Conservation (phyloP, 345 rosid genomes). For the Adansonia digitata region DNA sequence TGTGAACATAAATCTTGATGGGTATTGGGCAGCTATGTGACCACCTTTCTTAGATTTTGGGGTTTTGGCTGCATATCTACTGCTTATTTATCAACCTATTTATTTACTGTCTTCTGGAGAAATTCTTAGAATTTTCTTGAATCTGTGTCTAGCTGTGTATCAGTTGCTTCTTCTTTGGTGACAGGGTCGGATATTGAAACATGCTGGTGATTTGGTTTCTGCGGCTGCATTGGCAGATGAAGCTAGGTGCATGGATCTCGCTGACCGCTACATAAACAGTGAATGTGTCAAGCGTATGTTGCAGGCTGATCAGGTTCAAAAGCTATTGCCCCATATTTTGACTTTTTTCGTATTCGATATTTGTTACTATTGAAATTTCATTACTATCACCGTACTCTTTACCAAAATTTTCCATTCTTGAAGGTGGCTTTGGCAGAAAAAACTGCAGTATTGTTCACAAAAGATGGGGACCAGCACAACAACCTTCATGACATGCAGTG, state of each 20-base stretch:
- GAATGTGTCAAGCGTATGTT: constrained; percentile 98
- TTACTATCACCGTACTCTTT: background rate
- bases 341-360: background rate
- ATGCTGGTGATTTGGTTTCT: constrained; percentile 86
- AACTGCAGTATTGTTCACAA: constrained; percentile 88
- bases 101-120: background rate
- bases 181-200: constrained; percentile 97
- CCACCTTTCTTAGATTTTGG: constrained; percentile 1
- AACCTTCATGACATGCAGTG: constrained; percentile 99
- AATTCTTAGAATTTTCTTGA: constrained; percentile 1
- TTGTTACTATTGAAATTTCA: background rate
- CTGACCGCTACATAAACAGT: constrained; percentile 92
- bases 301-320: constrained; percentile 92
- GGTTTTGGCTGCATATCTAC: background rate
- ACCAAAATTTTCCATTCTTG: constrained; percentile 3
- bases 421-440: constrained; percentile 93
- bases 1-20: background rate
- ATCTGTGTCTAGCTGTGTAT: background rate
- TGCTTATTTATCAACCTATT: background rate
- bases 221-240: constrained; percentile 98
- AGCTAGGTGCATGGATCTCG: constrained; percentile 99
- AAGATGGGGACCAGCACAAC: constrained; percentile 97
- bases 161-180: constrained; percentile 16
- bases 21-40: background rate
- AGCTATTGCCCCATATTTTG: background rate